Evolutionary conservation across 352 stramenopile genomes (phyloP), one percentile per base, ranked within the genome.

Genomic region (Pythium pectinolyticum): DNA sequence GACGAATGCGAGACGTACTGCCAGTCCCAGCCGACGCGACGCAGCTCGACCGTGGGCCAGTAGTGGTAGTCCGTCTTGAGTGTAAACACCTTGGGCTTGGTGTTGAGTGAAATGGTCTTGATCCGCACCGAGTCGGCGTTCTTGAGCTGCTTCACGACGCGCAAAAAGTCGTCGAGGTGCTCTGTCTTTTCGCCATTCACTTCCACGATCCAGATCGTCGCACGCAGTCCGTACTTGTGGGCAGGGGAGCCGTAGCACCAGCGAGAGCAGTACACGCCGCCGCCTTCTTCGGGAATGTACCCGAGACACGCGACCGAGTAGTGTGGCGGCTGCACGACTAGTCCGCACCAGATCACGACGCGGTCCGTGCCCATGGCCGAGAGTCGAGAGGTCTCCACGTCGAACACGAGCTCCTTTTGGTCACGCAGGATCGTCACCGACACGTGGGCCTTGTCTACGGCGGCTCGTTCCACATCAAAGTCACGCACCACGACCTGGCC

Each of bases 11-110:
- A 74, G 12, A 90, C 78, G 48, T 92, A 92, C 50, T 86, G 75
- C 85, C 85, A 94, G 52, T 92, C 80, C 61, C 63, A 84, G 40
- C 67, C 72, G 22, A 84, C 67, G 47, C 86, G 75, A 30, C 68
- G 76, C 31, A 97, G 73, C 72, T 97, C 86, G 32, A 92, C 71
- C 5, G 90, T 96, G 37, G 90, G 88, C 87, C 88, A 97, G 74
- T 96, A 97, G 70, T 94, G 81, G 60, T 95, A 95, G 67, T 96
- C 89, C 6, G 82, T 93, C 75, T 95, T 96, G 24, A 97, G 73
- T n/a, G 88, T 96, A 48, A 94, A 90, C 24, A 95, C 85, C 57
- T 92, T 94, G 34, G 82, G 81, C 57, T 96, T 96, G 2, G 83
- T 94, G 57, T 97, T 94, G 55, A 97, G 89, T 37, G 86, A 88